Evolutionary conservation across 164 flowering plant genomes (phyloP).

Genomic region (Sedum album): DNA sequence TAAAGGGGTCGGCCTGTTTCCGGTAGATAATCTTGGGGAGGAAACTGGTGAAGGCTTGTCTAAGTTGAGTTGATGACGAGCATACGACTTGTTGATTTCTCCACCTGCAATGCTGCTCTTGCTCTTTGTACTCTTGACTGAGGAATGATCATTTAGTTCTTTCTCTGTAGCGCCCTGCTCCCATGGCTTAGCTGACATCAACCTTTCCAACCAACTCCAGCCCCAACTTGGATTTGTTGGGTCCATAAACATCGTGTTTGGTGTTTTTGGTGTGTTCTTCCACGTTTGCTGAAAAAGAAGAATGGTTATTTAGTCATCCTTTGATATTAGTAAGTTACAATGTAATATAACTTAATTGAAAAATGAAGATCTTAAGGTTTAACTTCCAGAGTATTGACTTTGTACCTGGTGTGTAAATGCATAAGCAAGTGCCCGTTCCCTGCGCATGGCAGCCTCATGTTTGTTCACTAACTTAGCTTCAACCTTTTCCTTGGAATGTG

Average conservation of each 20-base stretch:
- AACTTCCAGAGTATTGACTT: background rate
- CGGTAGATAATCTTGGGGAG: constrained; percentile 23
- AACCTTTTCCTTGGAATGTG: constrained; percentile 69
- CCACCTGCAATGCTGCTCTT: constrained; percentile 27
- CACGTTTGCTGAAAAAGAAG: constrained; percentile 37
- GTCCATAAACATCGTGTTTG: constrained; percentile 59
- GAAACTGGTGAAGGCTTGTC: constrained; percentile 37
- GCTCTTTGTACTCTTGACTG: constrained; percentile 34
- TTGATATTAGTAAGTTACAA: background rate
- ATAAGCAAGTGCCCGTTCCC: constrained; percentile 90
- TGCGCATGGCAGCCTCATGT: constrained; percentile 73
- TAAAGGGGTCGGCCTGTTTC: constrained; percentile 31
- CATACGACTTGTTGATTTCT: constrained; percentile 52
- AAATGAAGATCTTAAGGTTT: background rate
- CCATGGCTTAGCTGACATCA: constrained; percentile 87
- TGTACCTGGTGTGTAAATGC: constrained; percentile 81
- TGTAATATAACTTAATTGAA: background rate
- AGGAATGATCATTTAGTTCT: constrained; percentile 37
- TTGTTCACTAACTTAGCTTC: constrained; percentile 62
- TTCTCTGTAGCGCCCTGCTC: constrained; percentile 45
- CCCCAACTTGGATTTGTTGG: constrained; percentile 94
- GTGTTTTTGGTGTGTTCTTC: constrained; percentile 46
- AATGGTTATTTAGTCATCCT: background rate
- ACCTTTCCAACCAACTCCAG: constrained; percentile 93
- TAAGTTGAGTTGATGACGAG: constrained; percentile 44